Evolutionary conservation across 2,329 filamentous ascomycete genomes (phyloP).

Genomic region (Acephala macrosclerotiorum): DNA sequence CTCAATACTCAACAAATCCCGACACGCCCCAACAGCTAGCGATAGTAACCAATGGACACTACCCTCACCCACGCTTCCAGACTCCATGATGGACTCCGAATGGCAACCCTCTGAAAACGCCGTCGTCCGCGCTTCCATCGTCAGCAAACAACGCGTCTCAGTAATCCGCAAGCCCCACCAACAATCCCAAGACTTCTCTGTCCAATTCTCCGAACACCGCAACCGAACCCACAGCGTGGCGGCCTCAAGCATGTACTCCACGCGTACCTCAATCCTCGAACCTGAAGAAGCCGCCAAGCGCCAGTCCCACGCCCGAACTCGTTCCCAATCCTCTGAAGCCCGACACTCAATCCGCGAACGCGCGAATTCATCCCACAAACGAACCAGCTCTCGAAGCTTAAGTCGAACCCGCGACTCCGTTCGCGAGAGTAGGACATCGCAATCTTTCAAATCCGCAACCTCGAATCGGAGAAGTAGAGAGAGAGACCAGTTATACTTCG

Average conservation of each 20-base stretch:
- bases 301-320: constrained; percentile 11
- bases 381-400: constrained; percentile 14
- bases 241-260: constrained; percentile 33
- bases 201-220: background rate
- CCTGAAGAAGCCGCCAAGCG: background rate
- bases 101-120: constrained; percentile 1
- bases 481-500: constrained; percentile 33
- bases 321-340: constrained; percentile 9
- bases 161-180: background rate
- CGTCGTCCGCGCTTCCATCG: constrained; percentile 22
- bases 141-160: constrained; percentile 22
- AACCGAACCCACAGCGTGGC: constrained; percentile 20
- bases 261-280: constrained; percentile 22
- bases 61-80: constrained; percentile 6
- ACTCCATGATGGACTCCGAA: constrained; percentile 11
- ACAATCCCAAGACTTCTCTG: constrained; percentile 8
- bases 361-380: constrained; percentile 18
- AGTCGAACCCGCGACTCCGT: constrained; percentile 18
- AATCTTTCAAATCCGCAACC: constrained; percentile 12
- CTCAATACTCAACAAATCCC: constrained; percentile 20
- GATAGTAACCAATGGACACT: constrained; percentile 2
- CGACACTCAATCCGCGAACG: constrained; percentile 12
- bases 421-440: constrained; percentile 18
- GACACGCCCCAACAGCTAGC: background rate
- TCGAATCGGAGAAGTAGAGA: constrained; percentile 25